phyloP scores from a whole-genome alignment of 345 rosid genomes.

The Salix udensis region DNA sequence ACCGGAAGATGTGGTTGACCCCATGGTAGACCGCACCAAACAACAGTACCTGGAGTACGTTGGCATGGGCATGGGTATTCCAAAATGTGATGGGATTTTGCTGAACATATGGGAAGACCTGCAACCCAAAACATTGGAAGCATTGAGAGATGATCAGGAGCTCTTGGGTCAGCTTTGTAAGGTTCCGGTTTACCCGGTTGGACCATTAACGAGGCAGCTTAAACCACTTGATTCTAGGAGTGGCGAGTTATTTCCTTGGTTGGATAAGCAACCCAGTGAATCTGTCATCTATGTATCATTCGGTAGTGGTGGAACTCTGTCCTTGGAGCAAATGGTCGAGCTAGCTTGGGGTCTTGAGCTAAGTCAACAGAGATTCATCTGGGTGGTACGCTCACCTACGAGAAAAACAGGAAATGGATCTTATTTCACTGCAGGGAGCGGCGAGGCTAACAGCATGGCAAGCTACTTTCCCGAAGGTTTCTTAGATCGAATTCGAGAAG shows the following conservation, averaged over 20 bases:
- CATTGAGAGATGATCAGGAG: background rate
- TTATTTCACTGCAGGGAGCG: constrained; percentile 15
- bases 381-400: constrained; percentile 40
- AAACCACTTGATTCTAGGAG: background rate
- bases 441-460: constrained; percentile 5
- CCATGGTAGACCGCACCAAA: background rate
- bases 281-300: constrained; percentile 53
- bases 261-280: constrained; percentile 30
- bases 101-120: constrained; percentile 23
- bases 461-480: constrained; percentile 48
- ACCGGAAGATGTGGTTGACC: background rate
- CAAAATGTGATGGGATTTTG: constrained; percentile 8
- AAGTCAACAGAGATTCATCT: constrained; percentile 39
- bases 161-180: background rate
- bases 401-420: background rate
- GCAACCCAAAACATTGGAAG: constrained; percentile 1
- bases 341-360: constrained; percentile 45
- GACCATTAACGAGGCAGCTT: constrained; percentile 1
- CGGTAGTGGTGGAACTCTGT: constrained; percentile 36
- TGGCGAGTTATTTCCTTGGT: constrained; percentile 24
- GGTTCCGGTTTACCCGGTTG: constrained; percentile 3
- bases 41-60: background rate
- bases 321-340: constrained; percentile 37
- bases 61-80: background rate
- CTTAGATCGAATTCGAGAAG: constrained; percentile 26